These are phyloP conservation scores for Chloris gayana DNA, from an alignment of 176 grass and related monocot genomes.

Conservation along the genomic window DNA sequence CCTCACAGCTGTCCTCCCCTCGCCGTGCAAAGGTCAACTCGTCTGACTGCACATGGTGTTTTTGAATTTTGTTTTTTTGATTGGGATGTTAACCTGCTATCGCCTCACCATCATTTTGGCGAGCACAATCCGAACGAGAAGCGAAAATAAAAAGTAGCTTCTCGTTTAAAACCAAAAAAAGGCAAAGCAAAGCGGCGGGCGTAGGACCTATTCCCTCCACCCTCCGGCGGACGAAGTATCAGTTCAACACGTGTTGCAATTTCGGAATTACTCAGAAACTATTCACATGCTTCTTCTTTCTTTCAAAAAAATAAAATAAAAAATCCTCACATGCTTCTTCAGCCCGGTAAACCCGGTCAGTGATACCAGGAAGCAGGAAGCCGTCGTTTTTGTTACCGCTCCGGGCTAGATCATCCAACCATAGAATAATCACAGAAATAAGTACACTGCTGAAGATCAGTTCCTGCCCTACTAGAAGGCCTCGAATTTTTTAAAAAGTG, in stretches of 20 bases:
- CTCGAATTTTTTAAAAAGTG: neutral
- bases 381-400: neutral
- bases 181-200: neutral
- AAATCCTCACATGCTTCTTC: conserved; percentile 3
- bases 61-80: conserved; percentile 50
- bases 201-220: neutral
- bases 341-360: conserved; percentile 1
- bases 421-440: neutral
- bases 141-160: neutral
- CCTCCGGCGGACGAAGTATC: neutral
- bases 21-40: conserved; percentile 42
- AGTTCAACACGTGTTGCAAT: conserved; percentile 27
- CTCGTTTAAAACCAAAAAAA: neutral
- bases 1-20: conserved; percentile 40
- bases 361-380: neutral
- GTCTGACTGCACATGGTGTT: conserved; percentile 39
- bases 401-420: neutral
- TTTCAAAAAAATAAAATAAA: too few species aligned
- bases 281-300: neutral
- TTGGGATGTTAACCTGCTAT: conserved; percentile 38
- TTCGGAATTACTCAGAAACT: neutral
- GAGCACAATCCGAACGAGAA: neutral
- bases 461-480: neutral
- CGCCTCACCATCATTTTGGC: too few species aligned
- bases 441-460: neutral